These are phyloP conservation scores for Uronychia setigera DNA, from an alignment of 73 alveolate genomes.

Conservation along the genomic window DNA sequence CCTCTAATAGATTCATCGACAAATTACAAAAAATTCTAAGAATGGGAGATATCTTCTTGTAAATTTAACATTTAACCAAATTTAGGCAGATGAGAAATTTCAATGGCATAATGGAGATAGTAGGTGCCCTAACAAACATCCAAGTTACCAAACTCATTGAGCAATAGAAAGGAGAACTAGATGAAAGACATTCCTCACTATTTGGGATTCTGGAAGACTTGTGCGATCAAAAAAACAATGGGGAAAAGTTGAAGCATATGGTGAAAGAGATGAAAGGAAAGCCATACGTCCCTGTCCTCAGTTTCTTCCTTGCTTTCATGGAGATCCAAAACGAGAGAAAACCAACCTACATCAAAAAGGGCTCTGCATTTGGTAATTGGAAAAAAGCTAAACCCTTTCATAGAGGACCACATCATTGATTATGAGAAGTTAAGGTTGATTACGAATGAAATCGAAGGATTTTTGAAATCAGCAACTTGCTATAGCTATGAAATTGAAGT, in stretches of 20 bases:
- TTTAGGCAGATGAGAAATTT: neutral
- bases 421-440: neutral
- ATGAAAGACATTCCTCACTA: neutral
- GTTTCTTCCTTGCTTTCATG: neutral
- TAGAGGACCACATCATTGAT: neutral
- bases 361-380: neutral
- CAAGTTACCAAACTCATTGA: neutral
- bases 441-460: neutral
- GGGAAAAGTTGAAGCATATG: neutral
- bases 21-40: neutral
- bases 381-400: neutral
- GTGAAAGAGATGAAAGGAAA: neutral
- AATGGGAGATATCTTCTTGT: neutral
- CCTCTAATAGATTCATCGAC: neutral
- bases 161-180: neutral
- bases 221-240: neutral
- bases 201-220: neutral
- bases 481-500: neutral
- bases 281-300: neutral
- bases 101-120: neutral
- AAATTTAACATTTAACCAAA: neutral
- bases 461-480: neutral
- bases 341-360: neutral
- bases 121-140: neutral
- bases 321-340: neutral